Base-by-base conservation (phyloP, 1,284 basidiomycete species). In the Marasmius tenuissimus region DNA sequence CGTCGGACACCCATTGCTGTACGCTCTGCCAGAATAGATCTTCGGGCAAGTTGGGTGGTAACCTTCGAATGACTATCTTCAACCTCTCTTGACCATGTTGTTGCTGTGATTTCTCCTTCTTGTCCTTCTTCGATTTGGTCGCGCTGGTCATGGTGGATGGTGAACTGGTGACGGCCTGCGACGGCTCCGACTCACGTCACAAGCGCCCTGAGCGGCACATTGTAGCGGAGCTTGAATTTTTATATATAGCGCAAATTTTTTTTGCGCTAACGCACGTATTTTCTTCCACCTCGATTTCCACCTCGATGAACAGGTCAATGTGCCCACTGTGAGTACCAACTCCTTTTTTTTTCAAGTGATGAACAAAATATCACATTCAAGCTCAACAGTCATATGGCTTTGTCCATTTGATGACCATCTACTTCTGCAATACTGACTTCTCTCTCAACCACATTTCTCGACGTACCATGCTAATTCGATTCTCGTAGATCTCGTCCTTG, bases 1-100 rank as follows among this genome's bases (percentile, higher is more conserved):
- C 88, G 6, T 92, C 88, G 0, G 85, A 82, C 16, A 97, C 88
- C 94, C 94, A 98, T 1, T 83, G 76, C 59, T 88, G 81, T 4
- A 97, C 93, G 64, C 91, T 93, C 68, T 91, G 85, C 97, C 97
- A 98, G 75, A 99, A 98, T 57, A 97, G 78, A 1, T 88, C 86
- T 70, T 96, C 95, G 1, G 97, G 96, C 0, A 99, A 79, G 68
- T 95, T 96, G 9, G 96, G 92, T 1, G 97, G 97, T 7, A 98
- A 81, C 27, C 94, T 80, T 37, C 96, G 88, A 22, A 98, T 88
- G 66, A 98, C 85, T 27, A 91, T 89, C 81, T 98, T 98, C 71
- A 96, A 82, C 11, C 92, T 86, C 65, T 90, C 87, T 2, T 68
- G 57, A 3, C 60, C 58, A 50, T 65, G 68, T 10, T 67, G 64